phyloP scores from a whole-genome alignment of 1,139 yeast species.

The Geotrichum aggregatum region DNA sequence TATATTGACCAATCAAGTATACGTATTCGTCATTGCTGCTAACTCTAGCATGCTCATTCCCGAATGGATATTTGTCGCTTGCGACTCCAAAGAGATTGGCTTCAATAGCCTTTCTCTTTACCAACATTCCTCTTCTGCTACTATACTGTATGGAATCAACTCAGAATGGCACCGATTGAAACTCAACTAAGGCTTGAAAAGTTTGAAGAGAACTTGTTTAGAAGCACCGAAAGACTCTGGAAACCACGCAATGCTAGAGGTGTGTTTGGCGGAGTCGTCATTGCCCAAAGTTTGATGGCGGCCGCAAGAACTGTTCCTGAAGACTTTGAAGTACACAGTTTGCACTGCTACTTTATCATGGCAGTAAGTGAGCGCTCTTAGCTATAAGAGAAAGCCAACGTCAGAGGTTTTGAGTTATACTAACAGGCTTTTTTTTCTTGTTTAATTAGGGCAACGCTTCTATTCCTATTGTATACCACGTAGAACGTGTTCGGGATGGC shows the following conservation, averaged over 20 bases:
- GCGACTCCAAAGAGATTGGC: too few relatives aligned
- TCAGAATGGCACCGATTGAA: conserved; percentile 29
- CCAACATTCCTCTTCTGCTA: too few relatives aligned
- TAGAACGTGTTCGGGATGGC: conserved; percentile 56
- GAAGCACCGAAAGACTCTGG: conserved; percentile 36
- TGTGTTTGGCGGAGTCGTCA: conserved; percentile 73
- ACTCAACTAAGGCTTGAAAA: conserved; percentile 32
- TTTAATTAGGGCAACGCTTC: conserved; percentile 44
- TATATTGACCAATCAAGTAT: too few relatives aligned
- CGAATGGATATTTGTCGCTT: too few relatives aligned
- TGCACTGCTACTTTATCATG: conserved; percentile 50
- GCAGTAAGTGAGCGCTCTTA: conserved; percentile 32
- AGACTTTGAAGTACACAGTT: conserved; percentile 47
- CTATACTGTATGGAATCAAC: too few relatives aligned
- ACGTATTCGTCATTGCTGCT: too few relatives aligned
- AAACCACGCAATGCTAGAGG: conserved; percentile 61
- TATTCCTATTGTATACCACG: conserved; percentile 54
- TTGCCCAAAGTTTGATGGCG: conserved; percentile 68
- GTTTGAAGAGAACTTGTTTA: conserved; percentile 36
- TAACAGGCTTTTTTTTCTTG: neutral
- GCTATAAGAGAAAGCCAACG: too few relatives aligned
- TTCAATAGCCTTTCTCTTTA: too few relatives aligned
- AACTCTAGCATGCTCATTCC: too few relatives aligned
- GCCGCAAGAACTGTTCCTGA: conserved; percentile 49
- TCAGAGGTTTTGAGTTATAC: neutral